phyloP scores from a whole-genome alignment of 495 filamentous ascomycete genomes.

The Tirmania nivea region DNA sequence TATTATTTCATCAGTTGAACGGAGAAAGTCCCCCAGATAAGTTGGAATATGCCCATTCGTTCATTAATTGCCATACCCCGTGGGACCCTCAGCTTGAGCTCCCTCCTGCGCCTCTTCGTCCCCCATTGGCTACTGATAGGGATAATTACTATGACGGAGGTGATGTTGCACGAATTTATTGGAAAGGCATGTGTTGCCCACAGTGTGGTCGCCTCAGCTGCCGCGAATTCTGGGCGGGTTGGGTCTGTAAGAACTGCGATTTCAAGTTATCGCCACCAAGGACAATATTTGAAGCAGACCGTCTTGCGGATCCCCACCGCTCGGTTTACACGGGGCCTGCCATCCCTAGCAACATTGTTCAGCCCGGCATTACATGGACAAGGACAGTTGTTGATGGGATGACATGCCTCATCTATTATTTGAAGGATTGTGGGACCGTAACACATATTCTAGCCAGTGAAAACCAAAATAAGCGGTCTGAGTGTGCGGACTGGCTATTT shows the following conservation, averaged over 20 bases:
- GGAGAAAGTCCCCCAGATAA: slow-evolving; percentile 12
- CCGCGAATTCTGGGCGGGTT: slow-evolving; percentile 38
- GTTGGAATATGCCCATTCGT: slow-evolving; percentile 35
- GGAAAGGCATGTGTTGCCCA: slow-evolving; percentile 53
- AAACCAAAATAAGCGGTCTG: not conserved
- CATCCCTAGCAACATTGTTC: slow-evolving; percentile 8
- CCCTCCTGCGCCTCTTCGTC: slow-evolving; percentile 23
- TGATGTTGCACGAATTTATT: slow-evolving; percentile 21
- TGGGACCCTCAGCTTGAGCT: slow-evolving; percentile 23
- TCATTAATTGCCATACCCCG: slow-evolving; percentile 28
- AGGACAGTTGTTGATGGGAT: slow-evolving; percentile 12
- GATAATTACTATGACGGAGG: slow-evolving; percentile 17
- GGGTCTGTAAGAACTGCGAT: slow-evolving; percentile 33
- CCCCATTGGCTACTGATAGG: slow-evolving; percentile 17
- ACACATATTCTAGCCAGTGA: slow-evolving; percentile 38
- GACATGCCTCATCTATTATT: slow-evolving; percentile 18
- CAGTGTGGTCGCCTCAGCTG: slow-evolving; percentile 42
- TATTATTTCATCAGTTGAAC: slow-evolving; percentile 11
- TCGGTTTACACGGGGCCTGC: slow-evolving; percentile 15
- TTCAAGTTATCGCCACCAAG: slow-evolving; percentile 28
- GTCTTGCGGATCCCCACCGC: slow-evolving; percentile 18
- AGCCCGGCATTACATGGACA: slow-evolving; percentile 7
- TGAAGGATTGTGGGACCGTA: slow-evolving; percentile 33
- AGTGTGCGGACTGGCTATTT: slow-evolving; percentile 34
- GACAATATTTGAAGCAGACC: slow-evolving; percentile 18